These are phyloP conservation scores for Nakazawaea ishiwadae DNA, from an alignment of 805 yeast genomes.

Conservation along the genomic window DNA sequence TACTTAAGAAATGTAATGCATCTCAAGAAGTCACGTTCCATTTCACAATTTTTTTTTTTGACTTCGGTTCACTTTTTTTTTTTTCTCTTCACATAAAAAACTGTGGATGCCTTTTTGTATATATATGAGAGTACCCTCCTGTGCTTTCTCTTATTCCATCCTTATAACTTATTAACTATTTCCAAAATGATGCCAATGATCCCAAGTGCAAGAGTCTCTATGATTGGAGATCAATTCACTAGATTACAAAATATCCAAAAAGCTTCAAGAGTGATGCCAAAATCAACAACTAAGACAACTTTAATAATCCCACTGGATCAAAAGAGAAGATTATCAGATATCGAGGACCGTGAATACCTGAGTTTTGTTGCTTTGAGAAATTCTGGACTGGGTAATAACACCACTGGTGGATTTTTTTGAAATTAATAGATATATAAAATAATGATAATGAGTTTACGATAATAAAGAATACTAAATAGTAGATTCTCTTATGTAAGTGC, in stretches of 20 bases:
- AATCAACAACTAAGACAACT: background rate
- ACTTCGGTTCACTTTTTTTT: too few relatives aligned
- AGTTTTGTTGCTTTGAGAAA: background rate
- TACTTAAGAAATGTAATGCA: too few relatives aligned
- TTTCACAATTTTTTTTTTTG: too few relatives aligned
- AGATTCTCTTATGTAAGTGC: too few relatives aligned
- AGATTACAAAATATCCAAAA: conserved; percentile 2
- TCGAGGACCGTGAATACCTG: background rate
- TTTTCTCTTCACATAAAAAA: background rate
- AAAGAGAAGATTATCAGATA: conserved; percentile 1
- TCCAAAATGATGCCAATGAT: conserved; percentile 3
- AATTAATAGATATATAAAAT: too few relatives aligned
- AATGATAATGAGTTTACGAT: too few relatives aligned
- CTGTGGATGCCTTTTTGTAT: too few relatives aligned
- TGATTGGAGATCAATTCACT: conserved; percentile 2
- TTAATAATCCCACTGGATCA: background rate
- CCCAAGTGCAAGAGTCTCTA: conserved; percentile 7
- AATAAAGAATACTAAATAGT: background rate
- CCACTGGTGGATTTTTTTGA: background rate
- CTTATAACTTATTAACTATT: background rate
- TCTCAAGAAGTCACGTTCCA: too few relatives aligned
- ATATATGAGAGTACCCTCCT: background rate
- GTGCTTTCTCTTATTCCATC: background rate
- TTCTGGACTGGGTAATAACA: background rate
- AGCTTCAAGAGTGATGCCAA: background rate